Conservation (phyloP, 176 grass and related monocot species). For the Aegilops longissima region DNA sequence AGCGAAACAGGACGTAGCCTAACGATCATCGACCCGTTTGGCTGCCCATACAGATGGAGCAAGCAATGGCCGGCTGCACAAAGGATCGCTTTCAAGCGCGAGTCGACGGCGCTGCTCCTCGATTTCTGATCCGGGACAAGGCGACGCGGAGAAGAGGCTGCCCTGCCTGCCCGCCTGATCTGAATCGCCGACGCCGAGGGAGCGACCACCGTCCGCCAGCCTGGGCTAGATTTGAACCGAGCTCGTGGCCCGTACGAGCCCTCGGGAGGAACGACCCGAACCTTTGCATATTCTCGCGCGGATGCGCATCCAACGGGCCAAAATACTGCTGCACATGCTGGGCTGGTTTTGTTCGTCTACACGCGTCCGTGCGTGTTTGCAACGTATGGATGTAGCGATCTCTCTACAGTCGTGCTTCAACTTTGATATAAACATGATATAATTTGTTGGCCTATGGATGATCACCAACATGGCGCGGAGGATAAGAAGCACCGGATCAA, state of each 20-base stretch:
- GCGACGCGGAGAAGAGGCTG: background rate
- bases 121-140: background rate
- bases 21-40: background rate
- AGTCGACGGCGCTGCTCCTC: background rate
- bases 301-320: background rate
- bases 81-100: background rate
- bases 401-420: background rate
- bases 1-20: background rate
- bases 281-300: conserved; percentile 22
- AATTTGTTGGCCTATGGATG: background rate
- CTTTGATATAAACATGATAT: background rate
- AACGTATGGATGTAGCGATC: background rate
- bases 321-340: background rate
- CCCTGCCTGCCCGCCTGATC: background rate
- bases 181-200: background rate
- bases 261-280: background rate
- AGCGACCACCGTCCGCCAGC: background rate
- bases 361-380: background rate
- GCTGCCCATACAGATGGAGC: background rate
- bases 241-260: background rate
- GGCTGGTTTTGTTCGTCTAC: background rate
- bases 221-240: background rate
- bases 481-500: background rate
- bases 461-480: background rate
- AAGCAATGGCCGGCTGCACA: background rate